A percentile compares a stretch with the other conserved stretches of the same genome.
These are phyloP conservation scores for Patellifolia procumbens DNA, from an alignment of 179 eudicot genomes.

Conservation along the genomic window DNA sequence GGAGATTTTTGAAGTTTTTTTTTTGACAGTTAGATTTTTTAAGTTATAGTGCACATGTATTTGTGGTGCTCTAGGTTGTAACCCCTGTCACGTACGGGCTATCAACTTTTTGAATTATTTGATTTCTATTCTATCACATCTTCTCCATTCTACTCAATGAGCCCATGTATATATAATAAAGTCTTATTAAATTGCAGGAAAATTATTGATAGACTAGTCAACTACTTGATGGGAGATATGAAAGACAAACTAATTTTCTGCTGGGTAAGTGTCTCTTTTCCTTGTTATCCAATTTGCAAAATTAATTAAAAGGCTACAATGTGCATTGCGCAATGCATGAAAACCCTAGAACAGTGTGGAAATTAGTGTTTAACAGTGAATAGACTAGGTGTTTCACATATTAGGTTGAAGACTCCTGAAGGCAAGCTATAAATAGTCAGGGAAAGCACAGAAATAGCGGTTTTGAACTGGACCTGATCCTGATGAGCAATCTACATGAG, in stretches of 20 bases:
- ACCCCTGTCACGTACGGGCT: not conserved
- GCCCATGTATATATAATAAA: not conserved
- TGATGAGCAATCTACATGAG: not conserved
- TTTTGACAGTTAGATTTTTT: too few relatives aligned
- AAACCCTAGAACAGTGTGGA: not conserved
- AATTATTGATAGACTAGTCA: slow-evolving; percentile 64
- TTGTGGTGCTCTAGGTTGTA: not conserved
- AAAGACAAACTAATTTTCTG: slow-evolving; percentile 62
- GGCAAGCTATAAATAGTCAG: not conserved
- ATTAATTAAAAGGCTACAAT: not conserved
- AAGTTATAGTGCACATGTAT: not conserved
- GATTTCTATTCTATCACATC: not conserved
- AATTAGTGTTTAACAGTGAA: not conserved
- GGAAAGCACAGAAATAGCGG: not conserved
- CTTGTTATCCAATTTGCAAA: not conserved
- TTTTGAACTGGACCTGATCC: not conserved
- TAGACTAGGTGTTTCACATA: not conserved
- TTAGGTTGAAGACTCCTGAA: not conserved
- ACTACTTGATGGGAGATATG: slow-evolving; percentile 77
- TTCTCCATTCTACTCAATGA: slow-evolving; percentile 1
- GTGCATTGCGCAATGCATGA: not conserved
- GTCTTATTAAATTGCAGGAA: slow-evolving; percentile 46
- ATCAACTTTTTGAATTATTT: not conserved
- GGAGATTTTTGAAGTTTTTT: not conserved
- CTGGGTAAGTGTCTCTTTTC: slow-evolving; percentile 61